Conservation (phyloP, 2,329 filamentous ascomycete species). For the Sarocladium brachiariae region DNA sequence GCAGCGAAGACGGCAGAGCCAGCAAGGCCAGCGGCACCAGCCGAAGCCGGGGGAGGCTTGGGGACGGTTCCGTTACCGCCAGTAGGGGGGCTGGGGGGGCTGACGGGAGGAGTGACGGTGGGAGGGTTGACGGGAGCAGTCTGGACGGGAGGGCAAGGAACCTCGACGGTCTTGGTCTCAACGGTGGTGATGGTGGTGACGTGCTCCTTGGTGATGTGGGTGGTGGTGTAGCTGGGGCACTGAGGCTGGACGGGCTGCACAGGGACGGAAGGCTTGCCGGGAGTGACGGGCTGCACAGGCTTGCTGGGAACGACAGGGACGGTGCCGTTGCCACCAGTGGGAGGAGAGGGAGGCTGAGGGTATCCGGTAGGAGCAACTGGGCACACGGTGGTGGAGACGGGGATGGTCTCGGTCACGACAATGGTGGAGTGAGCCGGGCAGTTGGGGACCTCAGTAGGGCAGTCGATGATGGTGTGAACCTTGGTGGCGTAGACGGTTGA, state of each 20-base stretch:
- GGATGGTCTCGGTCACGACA: constrained; percentile 28
- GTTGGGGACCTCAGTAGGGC: constrained; percentile 53
- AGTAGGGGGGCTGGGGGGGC: no score
- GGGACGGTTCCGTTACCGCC: constrained; percentile 19
- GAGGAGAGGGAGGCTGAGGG: constrained; percentile 10
- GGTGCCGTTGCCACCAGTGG: constrained; percentile 1
- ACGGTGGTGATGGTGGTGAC: constrained; percentile 49
- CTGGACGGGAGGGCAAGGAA: constrained; percentile 21
- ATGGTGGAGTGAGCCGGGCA: constrained; percentile 43
- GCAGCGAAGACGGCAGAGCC: constrained; percentile 49
- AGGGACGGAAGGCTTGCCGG: no score
- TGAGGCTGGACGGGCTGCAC: constrained; percentile 15
- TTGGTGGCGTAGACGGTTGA: constrained; percentile 51
- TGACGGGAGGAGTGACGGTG: constrained; percentile 18
- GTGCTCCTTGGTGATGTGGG: constrained; percentile 48
- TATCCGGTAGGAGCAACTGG: constrained; percentile 21
- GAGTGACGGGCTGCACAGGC: constrained; percentile 12
- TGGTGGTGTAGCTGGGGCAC: constrained; percentile 35
- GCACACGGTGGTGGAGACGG: constrained; percentile 35
- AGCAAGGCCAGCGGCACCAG: constrained; percentile 45
- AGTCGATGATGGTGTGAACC: constrained; percentile 56
- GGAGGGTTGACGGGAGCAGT: constrained; percentile 15
- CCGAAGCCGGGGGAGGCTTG: constrained; percentile 22
- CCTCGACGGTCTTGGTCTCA: constrained; percentile 43
- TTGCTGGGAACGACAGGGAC: constrained; percentile 11